Percentiles rank a stretch among this genome's conserved stretches.
These are phyloP conservation scores for Dendrobium officinale DNA, from an alignment of 106 monocot species.

Conservation along the genomic window DNA sequence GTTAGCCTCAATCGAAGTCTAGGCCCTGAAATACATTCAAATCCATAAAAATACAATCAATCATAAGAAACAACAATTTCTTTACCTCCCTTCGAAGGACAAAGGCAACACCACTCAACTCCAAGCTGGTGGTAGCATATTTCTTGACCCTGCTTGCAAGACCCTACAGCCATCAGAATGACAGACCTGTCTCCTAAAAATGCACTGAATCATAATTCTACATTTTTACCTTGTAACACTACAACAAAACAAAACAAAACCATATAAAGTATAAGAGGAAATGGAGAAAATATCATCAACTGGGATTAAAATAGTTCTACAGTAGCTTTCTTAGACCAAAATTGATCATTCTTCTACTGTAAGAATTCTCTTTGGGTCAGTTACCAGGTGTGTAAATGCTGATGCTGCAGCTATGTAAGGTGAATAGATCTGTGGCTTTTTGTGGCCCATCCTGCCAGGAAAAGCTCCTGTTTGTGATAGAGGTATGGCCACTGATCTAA, in stretches of 20 bases:
- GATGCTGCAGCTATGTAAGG: constrained; percentile 92
- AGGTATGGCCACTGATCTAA: constrained; percentile 18
- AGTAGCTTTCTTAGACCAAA: not conserved
- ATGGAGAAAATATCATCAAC: not conserved
- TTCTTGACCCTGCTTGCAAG: constrained; percentile 10
- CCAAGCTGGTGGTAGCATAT: not conserved
- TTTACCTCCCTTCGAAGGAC: not conserved
- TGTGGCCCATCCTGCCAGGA: constrained; percentile 90
- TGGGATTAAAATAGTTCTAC: not conserved
- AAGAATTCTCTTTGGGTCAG: constrained; percentile 74
- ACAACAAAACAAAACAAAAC: not conserved
- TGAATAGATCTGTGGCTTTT: constrained; percentile 88
- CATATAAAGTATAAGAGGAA: not conserved
- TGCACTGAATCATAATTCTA: constrained; percentile 6
- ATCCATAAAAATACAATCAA: constrained; percentile 1
- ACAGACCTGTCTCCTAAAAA: not conserved
- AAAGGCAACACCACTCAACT: not conserved
- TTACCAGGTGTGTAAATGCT: constrained; percentile 79
- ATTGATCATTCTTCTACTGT: constrained; percentile 8
- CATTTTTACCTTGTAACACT: constrained; percentile 3
- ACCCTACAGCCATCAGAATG: constrained; percentile 4
- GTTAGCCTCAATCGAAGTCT: not conserved
- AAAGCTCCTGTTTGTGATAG: constrained; percentile 84
- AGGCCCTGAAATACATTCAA: not conserved
- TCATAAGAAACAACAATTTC: not conserved